Base-by-base conservation (phyloP, 139 green algal species). In the Tetradesmus obliquus region DNA sequence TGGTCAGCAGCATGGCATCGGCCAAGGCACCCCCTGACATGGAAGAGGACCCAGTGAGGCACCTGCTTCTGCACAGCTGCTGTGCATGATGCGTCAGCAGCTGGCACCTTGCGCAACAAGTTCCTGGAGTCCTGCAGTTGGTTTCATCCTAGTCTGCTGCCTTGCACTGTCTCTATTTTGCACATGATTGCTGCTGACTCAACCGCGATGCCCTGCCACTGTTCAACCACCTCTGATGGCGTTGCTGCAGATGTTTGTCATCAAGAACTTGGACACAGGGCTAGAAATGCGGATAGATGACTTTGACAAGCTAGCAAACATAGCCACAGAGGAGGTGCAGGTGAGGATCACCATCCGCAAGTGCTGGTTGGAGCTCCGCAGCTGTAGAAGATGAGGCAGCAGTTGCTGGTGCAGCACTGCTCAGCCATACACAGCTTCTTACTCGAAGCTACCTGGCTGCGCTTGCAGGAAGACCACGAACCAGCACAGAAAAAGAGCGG, bases 231-330 rank as follows among this genome's bases (percentile, higher is more conserved):
- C 55, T 7, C 8, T 19, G 32, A 53, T 55, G 71, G 57, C 83
- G 55, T 5, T n/a, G 81, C 10, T 57, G 13, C 84, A 92, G 90
- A 89, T 71, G 62, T 92, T 87, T 72, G 51, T 92, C 8, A 92
- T 92, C 69, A 88, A 88, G 60, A 90, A 92, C 83, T 83, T 92
- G 55, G 90, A 92, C 71, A 92, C 90, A 45, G 90, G 90, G 1
- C 51, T 87, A 72, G 24, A 90, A 19, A 92, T 92, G 90, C 72
- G 84, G 22, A 84, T 92, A n/a, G 90, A 92, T 71, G 90, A 92
- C 76, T 92, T 92, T 74, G 84, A 92, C 15, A 71, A 55, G 17
- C 55, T 92, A 45, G 72, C 89, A 19, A 89, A 58, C 89, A 84
- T 92, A 15, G 79, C 76, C 82, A 80, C 74, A 86, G 89, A 88